Evolutionary conservation across 495 filamentous ascomycete species (phyloP).

Genomic region (Neurospora hispaniola): DNA sequence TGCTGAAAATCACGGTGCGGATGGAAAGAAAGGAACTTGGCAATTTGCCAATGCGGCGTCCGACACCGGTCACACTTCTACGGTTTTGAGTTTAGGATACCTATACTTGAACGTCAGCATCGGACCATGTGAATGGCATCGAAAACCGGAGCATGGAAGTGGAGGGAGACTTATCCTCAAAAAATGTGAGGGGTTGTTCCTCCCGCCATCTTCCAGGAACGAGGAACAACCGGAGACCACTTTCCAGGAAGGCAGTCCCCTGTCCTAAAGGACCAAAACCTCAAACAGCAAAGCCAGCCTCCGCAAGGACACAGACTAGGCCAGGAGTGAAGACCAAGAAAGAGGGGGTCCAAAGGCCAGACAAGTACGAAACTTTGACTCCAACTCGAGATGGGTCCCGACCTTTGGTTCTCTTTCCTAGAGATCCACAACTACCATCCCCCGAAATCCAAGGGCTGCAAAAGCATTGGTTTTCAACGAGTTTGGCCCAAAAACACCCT

Average conservation of each 20-base stretch:
- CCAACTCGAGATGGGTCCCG: constrained; percentile 93
- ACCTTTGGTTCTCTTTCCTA: constrained; percentile 8
- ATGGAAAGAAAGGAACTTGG: not conserved
- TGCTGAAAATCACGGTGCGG: not conserved
- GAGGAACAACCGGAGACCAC: constrained; percentile 34
- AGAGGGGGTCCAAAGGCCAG: constrained; percentile 29
- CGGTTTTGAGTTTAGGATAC: not conserved
- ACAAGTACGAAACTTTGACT: constrained; percentile 94
- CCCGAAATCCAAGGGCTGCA: not conserved
- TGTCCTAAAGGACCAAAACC: constrained; percentile 11
- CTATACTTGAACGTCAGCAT: not conserved
- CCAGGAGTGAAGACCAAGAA: constrained; percentile 9
- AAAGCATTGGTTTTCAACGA: constrained; percentile 11
- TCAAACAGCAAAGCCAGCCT: constrained; percentile 16
- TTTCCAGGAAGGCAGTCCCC: constrained; percentile 29
- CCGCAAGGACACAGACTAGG: constrained; percentile 10
- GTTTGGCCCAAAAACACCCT: not conserved
- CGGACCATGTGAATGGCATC: not conserved
- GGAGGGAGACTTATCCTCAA: constrained; percentile 52
- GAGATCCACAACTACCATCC: constrained; percentile 5
- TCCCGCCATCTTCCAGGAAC: constrained; percentile 29
- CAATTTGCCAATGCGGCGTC: not conserved
- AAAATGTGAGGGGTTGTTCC: constrained; percentile 43
- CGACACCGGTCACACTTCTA: not conserved
- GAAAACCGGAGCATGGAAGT: not conserved